Base-by-base conservation (phyloP, 768 basidiomycete genomes). In the Lanmaoa rubissima region DNA sequence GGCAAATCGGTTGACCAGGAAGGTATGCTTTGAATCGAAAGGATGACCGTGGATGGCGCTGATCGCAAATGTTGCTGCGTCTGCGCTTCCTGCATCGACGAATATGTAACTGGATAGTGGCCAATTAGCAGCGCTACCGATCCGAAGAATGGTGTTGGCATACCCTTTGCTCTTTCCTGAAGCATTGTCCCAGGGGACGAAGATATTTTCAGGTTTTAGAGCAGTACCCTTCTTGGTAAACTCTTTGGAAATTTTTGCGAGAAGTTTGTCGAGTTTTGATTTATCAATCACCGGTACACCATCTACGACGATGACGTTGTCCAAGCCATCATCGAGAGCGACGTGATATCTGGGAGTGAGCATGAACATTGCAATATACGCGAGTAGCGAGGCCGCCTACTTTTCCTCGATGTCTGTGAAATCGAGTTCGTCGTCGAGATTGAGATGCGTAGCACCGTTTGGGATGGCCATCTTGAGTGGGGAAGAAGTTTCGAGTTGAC, bases 131-230 rank as follows among this genome's bases (percentile, higher is more conserved):
- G 48, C 13, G 32, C 7, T 48, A 21, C 38, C 17, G 51, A 58
- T 57, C 8, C 26, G 36, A 55, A 41, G 35, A 32, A 49, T 26
- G 55, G 31, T 34, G 24, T 34, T 16, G 39, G 69, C 81, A 65
- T 70, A 95, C 95, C 97, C 97, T 78, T 94, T 94, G 79, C 90
- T 93, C 74, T 93, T 92, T 31, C 85, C 90, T 9, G 80, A 81
- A 48, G 79, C 67, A 54, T 90, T 83, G 67, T 95, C 88, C 91
- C 92, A 96, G 31, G 96, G 94, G 73, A 98, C 82, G 60, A 81
- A 85, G 61, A 98, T 87, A 63, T 87, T 85, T 49, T 90, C 88
- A 8, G 84, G 74, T 64, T 87, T 88, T 54, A 97, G 80, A 35
- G 85, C 73, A 10, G 86, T 81, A 31, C 94, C 94, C 69, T 88